Base-by-base conservation (phyloP, 139 green algal species). In the Chlamydomonas eustigma region DNA sequence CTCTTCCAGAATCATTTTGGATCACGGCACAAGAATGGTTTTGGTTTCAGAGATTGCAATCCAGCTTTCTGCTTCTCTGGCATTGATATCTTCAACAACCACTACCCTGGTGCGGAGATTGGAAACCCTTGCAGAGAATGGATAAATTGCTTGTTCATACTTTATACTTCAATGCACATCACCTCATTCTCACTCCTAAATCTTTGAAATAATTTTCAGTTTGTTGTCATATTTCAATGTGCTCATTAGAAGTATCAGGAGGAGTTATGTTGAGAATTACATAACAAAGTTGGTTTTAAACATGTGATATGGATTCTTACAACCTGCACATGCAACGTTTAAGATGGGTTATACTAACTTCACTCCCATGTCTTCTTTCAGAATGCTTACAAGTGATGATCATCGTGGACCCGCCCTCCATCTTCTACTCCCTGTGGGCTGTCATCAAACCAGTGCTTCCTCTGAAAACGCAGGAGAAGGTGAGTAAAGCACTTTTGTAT, bases 361-460 rank as follows among this genome's bases (percentile, higher is more conserved):
- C n/a, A n/a, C n/a, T n/a, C n/a, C n/a, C n/a, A n/a, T n/a, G n/a
- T n/a, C n/a, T n/a, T n/a, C n/a, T n/a, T n/a, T n/a, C 63, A 70
- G 71, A 76, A 50, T 76, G 71, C 50, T 39, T 76, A 5, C n/a
- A 58, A 6, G 67, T 34, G 2, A 81, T 81, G 76, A 39, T 81
- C 24, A 77, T 81, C 28, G 30, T 81, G 8, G 76, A 81, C 69
- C 76, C 76, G 30, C 76, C 76, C 28, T 69, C 51, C 12, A 39
- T 81, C 2, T 81, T 76, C 68, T 77, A 77, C 69, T 51, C n/a
- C 2, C 33, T 76, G 50, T 81, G 76, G 76, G 34, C 34, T 8
- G 1, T 76, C 31, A 51, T 81, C 32, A 67, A 77, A n/a, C 76
- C 76, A 1, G 5, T 81, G 68, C 76, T 81, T 30, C 76, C 76